Evolutionary conservation across 2,329 filamentous ascomycete genomes (phyloP).

Genomic region (Colletotrichum camelliae): DNA sequence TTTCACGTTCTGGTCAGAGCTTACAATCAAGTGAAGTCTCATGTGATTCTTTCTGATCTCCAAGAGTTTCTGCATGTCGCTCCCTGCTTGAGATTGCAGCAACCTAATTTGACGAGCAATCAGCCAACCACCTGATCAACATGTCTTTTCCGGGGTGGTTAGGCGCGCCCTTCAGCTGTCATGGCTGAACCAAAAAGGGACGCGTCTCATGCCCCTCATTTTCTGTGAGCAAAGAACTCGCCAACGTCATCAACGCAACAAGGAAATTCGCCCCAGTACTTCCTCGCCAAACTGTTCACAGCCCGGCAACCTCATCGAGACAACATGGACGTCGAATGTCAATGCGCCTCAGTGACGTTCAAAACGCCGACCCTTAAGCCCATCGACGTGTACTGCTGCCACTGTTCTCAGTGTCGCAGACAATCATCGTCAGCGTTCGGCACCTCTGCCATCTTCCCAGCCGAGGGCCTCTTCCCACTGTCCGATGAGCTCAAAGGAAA

Average conservation of each 20-base stretch:
- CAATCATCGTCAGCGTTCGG: constrained; percentile 52
- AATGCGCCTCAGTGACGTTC: constrained; percentile 44
- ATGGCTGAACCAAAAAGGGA: not conserved
- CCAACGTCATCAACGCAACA: not conserved
- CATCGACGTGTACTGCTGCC: constrained; percentile 46
- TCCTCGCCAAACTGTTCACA: not conserved
- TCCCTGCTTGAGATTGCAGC: not conserved
- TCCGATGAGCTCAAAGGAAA: constrained; percentile 33
- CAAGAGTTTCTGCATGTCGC: not conserved
- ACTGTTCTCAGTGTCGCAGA: constrained; percentile 51
- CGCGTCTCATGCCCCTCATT: not conserved
- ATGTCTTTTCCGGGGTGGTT: not conserved
- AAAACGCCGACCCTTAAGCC: constrained; percentile 38
- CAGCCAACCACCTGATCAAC: not conserved
- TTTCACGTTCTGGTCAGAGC: not conserved
- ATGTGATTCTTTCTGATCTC: not conserved
- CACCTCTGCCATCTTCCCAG: constrained; percentile 47
- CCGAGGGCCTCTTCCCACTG: constrained; percentile 45
- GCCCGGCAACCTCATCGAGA: constrained; percentile 18
- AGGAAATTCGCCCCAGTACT: not conserved
- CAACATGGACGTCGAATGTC: constrained; percentile 35
- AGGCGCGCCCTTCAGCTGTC: not conserved
- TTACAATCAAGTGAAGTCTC: not conserved
- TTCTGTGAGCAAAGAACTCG: not conserved
- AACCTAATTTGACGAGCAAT: not conserved